phyloP scores from a whole-genome alignment of 2,329 filamentous ascomycete species.

The Lasiodiplodia theobromae region DNA sequence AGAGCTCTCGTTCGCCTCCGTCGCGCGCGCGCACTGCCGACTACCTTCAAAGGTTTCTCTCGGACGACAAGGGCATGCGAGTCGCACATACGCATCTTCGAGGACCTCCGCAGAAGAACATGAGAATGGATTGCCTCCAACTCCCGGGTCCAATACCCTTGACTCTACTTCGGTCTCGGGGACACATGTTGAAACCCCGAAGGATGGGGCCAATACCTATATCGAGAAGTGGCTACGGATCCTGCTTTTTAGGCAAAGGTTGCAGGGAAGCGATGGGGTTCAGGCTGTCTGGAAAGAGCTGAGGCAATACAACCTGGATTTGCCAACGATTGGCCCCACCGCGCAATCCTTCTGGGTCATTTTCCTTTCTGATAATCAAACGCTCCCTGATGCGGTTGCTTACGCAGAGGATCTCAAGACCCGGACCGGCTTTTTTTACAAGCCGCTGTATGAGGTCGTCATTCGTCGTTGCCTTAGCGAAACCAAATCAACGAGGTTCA shows the following conservation, averaged over 20 bases:
- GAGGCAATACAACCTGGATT: constrained; percentile 42
- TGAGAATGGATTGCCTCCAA: not conserved
- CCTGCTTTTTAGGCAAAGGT: constrained; percentile 1
- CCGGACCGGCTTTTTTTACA: constrained; percentile 44
- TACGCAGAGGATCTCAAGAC: constrained; percentile 53
- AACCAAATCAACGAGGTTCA: constrained; percentile 5
- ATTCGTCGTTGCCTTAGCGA: constrained; percentile 50
- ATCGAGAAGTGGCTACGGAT: constrained; percentile 2
- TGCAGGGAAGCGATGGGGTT: constrained; percentile 11
- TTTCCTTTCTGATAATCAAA: constrained; percentile 48
- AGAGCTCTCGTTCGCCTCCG: not conserved
- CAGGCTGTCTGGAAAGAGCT: constrained; percentile 50
- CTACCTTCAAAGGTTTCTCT: not conserved
- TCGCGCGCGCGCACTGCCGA: not conserved
- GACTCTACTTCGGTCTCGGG: not conserved
- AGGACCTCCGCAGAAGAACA: not conserved
- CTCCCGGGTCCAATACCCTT: not conserved
- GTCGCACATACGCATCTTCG: not conserved
- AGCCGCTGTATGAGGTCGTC: constrained; percentile 53
- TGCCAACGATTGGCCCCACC: constrained; percentile 50
- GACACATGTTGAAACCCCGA: not conserved
- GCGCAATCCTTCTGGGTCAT: constrained; percentile 55
- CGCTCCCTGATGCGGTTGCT: constrained; percentile 47
- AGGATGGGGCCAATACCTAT: not conserved
- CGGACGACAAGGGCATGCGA: not conserved